Percentiles rank a stretch among this genome's conserved stretches.
Conservation (phyloP, 2,329 filamentous ascomycete species). For the Trichoderma atroviride region DNA sequence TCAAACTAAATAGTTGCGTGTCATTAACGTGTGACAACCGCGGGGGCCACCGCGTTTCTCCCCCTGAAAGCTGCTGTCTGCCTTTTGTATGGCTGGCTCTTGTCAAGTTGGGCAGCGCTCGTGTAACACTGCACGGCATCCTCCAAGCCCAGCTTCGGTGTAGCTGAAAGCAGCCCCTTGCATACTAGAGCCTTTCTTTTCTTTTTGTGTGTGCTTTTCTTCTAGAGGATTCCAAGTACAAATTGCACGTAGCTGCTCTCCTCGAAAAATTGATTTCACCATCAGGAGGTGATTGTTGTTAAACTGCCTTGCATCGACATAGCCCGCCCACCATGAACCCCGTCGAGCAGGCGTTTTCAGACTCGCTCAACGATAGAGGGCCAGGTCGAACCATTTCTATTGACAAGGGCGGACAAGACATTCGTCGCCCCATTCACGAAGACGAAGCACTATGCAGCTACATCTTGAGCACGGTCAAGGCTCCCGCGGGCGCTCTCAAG, state of each 20-base stretch:
- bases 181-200: neutral
- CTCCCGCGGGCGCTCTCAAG: neutral
- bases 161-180: conserved; percentile 19
- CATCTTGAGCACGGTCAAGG: conserved; percentile 14
- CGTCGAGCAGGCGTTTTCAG: neutral
- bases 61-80: neutral
- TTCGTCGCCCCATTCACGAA: neutral
- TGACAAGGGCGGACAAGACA: neutral
- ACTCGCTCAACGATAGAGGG: neutral
- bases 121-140: neutral
- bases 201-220: neutral
- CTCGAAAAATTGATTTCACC: neutral
- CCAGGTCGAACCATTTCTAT: neutral
- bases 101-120: neutral
- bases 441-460: conserved; percentile 6
- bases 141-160: conserved; percentile 4
- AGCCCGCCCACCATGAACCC: neutral
- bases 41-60: neutral
- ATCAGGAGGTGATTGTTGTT: no score
- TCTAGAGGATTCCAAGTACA: conserved; percentile 3
- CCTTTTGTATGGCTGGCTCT: neutral
- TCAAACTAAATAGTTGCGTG: neutral
- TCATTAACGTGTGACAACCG: neutral
- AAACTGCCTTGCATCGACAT: neutral
- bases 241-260: neutral